Evolutionary conservation across 2,329 filamentous ascomycete genomes (phyloP), one percentile per base, ranked within the genome.

Genomic region (Fusarium setosum): DNA sequence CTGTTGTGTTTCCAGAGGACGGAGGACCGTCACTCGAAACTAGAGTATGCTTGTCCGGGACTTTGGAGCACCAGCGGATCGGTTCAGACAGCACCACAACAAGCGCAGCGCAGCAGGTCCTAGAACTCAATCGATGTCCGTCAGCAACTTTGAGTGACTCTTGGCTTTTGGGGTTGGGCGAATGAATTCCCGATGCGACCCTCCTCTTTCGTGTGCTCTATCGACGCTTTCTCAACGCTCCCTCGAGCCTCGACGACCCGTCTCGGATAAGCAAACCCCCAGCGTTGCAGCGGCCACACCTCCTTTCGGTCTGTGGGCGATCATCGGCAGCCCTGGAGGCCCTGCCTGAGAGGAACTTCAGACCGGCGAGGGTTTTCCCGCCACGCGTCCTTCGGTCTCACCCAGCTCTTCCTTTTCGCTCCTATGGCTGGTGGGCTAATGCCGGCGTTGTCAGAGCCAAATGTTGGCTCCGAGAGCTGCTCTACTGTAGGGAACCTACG

Each of bases 371-470:
- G 55, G 51, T 63, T 61, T 59, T 67, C 56, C 61, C 69, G 69
- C 69, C 69, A 71, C 69, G 69, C 69, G 69, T 71, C 63, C 67
- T 45, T 49, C 44, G 52, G 57, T 54, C 50, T 68, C 60, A 61
- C 49, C 42, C 34, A 63, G 47, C 58, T 61, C 51, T 53, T 50
- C 31, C 34, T 23, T 24, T 40, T 20, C 37, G 24, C 47, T 32
- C 13, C 26, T 10, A 17, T 32, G 44, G 47, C 44, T 35, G 42
- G 49, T 34, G 47, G 38, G 50, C 48, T 23, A 41, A 26, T 45
- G 49, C 37, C 29, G 56, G 38, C 17, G 49, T 54, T 40, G 63
- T 59, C 50, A 40, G 17, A 38, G 18, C 15, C 12, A 9, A 29
- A 29, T 29, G 26, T 29, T 29, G 26, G 26, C 42, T n/a, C 20